Evolutionary conservation across 73 alveolate genomes (phyloP).

Genomic region (Uronychia setigera): DNA sequence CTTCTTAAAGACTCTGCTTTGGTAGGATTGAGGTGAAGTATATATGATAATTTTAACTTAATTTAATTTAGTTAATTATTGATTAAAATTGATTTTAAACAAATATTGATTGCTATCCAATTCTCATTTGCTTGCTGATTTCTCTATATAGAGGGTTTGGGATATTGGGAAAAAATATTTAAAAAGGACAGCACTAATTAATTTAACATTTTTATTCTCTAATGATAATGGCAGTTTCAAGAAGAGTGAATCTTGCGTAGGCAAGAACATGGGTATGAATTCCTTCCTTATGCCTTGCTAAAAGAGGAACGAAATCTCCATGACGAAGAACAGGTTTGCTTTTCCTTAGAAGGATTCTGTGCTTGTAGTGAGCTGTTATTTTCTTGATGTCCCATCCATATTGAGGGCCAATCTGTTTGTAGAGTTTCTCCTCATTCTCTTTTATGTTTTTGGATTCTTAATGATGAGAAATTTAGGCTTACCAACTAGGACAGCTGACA

Average conservation of each 20-base stretch:
- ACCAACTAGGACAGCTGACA: neutral
- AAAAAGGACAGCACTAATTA: too few species aligned
- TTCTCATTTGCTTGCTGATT: too few species aligned
- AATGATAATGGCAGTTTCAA: constrained; percentile 92
- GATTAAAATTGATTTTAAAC: too few species aligned
- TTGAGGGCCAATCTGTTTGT: constrained; percentile 83
- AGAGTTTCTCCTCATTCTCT: constrained; percentile 63
- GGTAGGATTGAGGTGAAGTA: too few species aligned
- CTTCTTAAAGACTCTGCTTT: too few species aligned
- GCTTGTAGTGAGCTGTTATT: constrained; percentile 92
- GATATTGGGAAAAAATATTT: too few species aligned
- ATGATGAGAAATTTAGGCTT: constrained; percentile 6
- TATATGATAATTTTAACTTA: too few species aligned
- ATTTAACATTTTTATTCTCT: too few species aligned
- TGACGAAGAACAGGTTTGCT: constrained; percentile 82
- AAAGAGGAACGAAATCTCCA: constrained; percentile 90
- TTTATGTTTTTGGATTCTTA: constrained; percentile 17
- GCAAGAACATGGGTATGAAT: constrained; percentile 90
- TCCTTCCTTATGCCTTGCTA: constrained; percentile 75
- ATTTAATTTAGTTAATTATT: too few species aligned
- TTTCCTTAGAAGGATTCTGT: constrained; percentile 88
- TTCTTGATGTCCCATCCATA: constrained; percentile 88
- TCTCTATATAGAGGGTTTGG: too few species aligned
- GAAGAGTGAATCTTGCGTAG: constrained; percentile 87
- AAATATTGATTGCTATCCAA: too few species aligned